phyloP scores from a whole-genome alignment of 2,329 filamentous ascomycete species.

The Curvularia spicifera region DNA sequence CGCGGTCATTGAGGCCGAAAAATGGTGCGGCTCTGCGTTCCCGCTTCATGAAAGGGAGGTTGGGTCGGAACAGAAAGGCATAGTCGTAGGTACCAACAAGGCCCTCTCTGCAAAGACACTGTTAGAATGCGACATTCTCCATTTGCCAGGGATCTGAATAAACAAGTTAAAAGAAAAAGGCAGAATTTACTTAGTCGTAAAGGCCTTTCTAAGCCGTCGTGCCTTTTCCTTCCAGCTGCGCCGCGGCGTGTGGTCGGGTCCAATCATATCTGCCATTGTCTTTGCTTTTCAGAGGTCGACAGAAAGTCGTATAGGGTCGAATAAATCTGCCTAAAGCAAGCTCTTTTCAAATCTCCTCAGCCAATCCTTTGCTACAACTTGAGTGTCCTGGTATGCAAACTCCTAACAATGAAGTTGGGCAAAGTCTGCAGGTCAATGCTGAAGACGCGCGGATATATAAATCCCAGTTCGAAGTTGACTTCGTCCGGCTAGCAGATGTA shows the following conservation, averaged over 20 bases:
- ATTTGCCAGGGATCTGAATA: background rate
- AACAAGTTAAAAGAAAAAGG: background rate
- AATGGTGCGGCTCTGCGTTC: conserved; percentile 70
- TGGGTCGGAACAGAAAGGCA: conserved; percentile 81
- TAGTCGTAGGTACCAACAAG: conserved; percentile 90
- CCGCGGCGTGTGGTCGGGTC: conserved; percentile 51
- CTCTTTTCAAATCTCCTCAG: too few relatives aligned
- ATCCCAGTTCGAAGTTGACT: too few relatives aligned
- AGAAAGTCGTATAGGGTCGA: background rate
- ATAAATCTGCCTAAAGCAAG: too few relatives aligned
- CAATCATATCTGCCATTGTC: conserved; percentile 52
- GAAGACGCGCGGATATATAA: too few relatives aligned
- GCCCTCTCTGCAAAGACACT: conserved; percentile 61
- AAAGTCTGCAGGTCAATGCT: too few relatives aligned
- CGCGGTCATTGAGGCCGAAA: conserved; percentile 80
- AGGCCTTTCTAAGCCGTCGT: conserved; percentile 52
- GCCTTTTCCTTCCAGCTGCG: conserved; percentile 51
- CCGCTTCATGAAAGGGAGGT: conserved; percentile 80
- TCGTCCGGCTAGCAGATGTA: too few relatives aligned
- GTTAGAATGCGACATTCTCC: conserved; percentile 1
- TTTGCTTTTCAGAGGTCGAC: background rate
- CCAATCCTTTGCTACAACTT: too few relatives aligned
- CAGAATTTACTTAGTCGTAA: conserved; percentile 56
- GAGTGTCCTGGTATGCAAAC: too few relatives aligned
- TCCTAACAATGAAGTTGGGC: too few relatives aligned